These are phyloP conservation scores for Kalmusia sp. DNA, from an alignment of 2,329 filamentous ascomycete species.

Conservation along the genomic window DNA sequence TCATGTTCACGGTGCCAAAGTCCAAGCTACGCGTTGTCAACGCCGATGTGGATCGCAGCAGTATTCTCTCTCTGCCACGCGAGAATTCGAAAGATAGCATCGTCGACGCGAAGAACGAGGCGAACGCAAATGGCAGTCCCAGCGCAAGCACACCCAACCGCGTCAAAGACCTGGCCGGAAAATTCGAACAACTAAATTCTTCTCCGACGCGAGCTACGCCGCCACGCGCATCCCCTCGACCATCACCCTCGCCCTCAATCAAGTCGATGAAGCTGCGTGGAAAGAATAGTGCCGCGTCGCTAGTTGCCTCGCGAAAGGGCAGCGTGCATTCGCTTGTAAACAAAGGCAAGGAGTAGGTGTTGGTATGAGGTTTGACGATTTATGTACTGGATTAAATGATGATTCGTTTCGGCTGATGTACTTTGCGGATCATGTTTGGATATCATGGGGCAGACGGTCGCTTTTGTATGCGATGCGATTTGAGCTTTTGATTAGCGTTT, in stretches of 20 bases:
- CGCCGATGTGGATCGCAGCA: constrained; percentile 40
- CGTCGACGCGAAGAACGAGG: constrained; percentile 10
- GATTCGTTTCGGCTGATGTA: not conserved
- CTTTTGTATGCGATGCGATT: constrained; percentile 1
- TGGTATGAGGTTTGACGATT: constrained; percentile 8
- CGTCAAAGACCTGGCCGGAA: constrained; percentile 39
- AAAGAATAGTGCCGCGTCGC: constrained; percentile 21
- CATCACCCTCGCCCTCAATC: constrained; percentile 28
- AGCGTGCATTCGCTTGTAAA: constrained; percentile 3
- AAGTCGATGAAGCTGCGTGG: constrained; percentile 34
- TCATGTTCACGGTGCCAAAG: constrained; percentile 92
- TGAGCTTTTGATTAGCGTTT: constrained; percentile 9
- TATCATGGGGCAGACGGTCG: not conserved
- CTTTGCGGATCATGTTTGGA: not conserved
- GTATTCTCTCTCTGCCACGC: constrained; percentile 32
- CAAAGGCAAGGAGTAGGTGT: constrained; percentile 7
- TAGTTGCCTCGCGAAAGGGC: constrained; percentile 13
- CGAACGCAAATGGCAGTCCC: not conserved
- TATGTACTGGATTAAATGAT: not conserved
- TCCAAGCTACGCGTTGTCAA: constrained; percentile 91
- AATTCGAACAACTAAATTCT: constrained; percentile 34
- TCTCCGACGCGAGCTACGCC: constrained; percentile 14
- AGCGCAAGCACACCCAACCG: constrained; percentile 22
- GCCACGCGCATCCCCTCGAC: constrained; percentile 20
- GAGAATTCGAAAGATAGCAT: constrained; percentile 24